Conservation (phyloP, 176 grass and related monocot species). For the Ampelocalamus luodianensis region DNA sequence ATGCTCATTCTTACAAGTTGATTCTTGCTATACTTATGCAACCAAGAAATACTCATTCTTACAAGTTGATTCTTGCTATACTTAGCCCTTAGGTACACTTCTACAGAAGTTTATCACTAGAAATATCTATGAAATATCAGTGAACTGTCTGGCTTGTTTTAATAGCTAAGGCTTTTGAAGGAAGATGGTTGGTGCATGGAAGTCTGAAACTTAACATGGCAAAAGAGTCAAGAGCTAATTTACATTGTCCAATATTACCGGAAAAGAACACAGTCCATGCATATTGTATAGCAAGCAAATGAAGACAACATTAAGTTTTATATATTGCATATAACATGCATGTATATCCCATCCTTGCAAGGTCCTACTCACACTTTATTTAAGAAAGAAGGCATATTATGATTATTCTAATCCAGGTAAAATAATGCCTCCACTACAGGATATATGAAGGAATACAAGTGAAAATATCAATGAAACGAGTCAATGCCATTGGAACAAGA, state of each 20-base stretch:
- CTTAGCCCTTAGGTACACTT: neutral
- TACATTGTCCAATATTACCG: neutral
- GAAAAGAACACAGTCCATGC: neutral
- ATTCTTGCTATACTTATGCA: neutral
- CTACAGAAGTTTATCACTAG: neutral
- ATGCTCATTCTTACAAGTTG: neutral
- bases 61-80: neutral
- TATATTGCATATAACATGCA: neutral
- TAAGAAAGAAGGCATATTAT: neutral
- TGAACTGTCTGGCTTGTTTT: neutral
- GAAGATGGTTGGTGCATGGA: neutral
- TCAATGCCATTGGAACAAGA: conserved; percentile 8
- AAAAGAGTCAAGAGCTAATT: neutral
- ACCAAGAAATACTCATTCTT: neutral
- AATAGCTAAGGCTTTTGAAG: conserved; percentile 3
- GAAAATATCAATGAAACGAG: conserved; percentile 33
- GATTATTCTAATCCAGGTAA: neutral
- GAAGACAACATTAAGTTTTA: neutral
- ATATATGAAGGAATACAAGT: conserved; percentile 18
- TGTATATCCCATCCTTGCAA: neutral
- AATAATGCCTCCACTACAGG: neutral
- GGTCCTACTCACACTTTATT: neutral
- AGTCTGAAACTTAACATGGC: neutral
- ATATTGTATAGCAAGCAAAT: neutral
- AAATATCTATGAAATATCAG: neutral